phyloP scores from a whole-genome alignment of 768 basidiomycete species.

The Lactarius hatsudake region DNA sequence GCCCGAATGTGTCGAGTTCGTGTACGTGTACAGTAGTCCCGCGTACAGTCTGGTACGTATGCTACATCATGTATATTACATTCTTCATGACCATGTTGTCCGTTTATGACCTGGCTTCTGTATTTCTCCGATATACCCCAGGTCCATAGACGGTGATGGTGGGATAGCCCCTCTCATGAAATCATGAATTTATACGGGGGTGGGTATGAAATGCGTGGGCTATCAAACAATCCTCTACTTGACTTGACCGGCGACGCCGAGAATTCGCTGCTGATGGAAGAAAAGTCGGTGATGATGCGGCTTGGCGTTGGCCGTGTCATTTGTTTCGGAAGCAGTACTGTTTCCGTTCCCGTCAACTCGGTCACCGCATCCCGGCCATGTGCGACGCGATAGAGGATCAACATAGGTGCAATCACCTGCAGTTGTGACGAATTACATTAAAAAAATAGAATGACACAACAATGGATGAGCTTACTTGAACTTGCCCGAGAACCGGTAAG shows the following conservation, averaged over 20 bases:
- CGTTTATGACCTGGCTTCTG: not conserved
- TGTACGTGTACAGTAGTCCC: too few relatives aligned
- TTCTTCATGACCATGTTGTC: slow-evolving; percentile 1
- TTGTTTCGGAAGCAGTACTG: not conserved
- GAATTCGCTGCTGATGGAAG: not conserved
- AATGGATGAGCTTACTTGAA: slow-evolving; percentile 17
- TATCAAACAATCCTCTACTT: slow-evolving; percentile 5
- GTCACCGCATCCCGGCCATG: slow-evolving; percentile 13
- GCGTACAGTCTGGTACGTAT: not conserved
- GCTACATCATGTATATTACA: not conserved
- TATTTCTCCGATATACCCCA: not conserved
- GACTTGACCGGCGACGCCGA: slow-evolving; percentile 6
- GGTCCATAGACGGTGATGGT: slow-evolving; percentile 10
- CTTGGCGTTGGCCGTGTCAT: not conserved
- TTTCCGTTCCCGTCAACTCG: not conserved
- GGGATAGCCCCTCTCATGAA: not conserved
- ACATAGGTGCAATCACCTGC: slow-evolving; percentile 25
- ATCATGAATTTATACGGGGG: slow-evolving; percentile 11
- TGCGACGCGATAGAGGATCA: slow-evolving; percentile 26
- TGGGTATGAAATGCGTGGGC: not conserved
- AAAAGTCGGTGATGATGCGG: not conserved
- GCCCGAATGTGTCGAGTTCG: not conserved
- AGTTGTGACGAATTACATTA: not conserved
- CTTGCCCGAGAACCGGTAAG: slow-evolving; percentile 26
- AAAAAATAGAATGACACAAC: too few relatives aligned